Conservation (phyloP, 2,329 filamentous ascomycete species). For the Neobulgaria alba region DNA sequence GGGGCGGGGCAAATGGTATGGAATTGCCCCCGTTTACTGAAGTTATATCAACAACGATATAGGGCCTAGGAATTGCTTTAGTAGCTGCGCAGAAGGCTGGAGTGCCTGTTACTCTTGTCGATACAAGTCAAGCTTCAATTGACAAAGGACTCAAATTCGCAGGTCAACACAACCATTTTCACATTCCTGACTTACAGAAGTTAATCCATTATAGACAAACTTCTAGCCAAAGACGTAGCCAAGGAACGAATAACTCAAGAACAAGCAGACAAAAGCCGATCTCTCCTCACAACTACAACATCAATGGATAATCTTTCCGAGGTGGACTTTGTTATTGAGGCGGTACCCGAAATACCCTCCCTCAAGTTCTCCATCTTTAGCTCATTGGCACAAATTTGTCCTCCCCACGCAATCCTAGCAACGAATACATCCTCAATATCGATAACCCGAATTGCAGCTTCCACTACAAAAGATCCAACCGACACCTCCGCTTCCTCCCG, state of each 20-base stretch:
- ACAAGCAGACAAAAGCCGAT: conserved; percentile 65
- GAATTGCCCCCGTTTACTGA: not conserved
- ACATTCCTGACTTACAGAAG: not conserved
- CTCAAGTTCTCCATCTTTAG: conserved; percentile 86
- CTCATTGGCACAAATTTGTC: conserved; percentile 71
- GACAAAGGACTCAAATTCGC: conserved; percentile 88
- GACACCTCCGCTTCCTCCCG: conserved; percentile 76
- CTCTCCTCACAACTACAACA: conserved; percentile 60
- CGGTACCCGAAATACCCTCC: conserved; percentile 82
- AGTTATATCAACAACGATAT: conserved; percentile 8
- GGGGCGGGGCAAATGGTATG: conserved; percentile 92
- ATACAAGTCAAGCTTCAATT: conserved; percentile 74
- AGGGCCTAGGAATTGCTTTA: conserved; percentile 93
- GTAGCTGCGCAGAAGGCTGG: conserved; percentile 80
- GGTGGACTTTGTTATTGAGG: conserved; percentile 97
- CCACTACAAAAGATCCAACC: conserved; percentile 68
- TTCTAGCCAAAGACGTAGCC: conserved; percentile 83
- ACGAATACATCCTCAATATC: conserved; percentile 99
- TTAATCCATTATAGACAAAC: conserved; percentile 57
- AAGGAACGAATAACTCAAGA: conserved; percentile 80
- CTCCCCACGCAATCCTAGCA: conserved; percentile 79
- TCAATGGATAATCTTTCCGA: conserved; percentile 67
- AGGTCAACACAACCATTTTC: conserved; percentile 40
- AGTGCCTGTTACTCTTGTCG: conserved; percentile 78
- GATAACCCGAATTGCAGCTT: conserved; percentile 89